Base-by-base conservation (phyloP, 257 asterid genomes). In the Plantago elongata region DNA sequence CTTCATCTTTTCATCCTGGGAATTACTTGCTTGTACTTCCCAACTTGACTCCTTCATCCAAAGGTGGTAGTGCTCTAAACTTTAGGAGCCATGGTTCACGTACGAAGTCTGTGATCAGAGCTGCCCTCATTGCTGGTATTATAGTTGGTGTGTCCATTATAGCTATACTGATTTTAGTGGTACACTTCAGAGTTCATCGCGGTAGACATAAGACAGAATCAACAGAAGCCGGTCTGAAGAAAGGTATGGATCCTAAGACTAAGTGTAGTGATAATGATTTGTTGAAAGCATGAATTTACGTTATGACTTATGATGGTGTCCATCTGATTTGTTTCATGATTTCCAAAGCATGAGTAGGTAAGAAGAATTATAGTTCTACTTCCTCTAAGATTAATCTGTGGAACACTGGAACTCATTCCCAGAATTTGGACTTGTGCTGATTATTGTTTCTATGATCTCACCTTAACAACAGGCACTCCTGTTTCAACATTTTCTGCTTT, bases 1-100 rank as follows among this genome's bases (percentile, higher is more conserved):
- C 76, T 67, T 86, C 95, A 9, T 78, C 97, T 0, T 89, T 89
- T 68, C 94, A 74, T 72, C 97, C 97, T 0, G 97, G 97, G 62
- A 89, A 89, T 61, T 34, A 77, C 75, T 66, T 82, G 71, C 95
- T 89, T 13, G 63, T 72, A 6, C 62, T 84, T 40, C 83, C 84
- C 46, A 69, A 74, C 5, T 75, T 64, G 67, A 70, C 72, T 9
- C 15, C 69, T 58, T 63, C 81, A 10, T 61, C 83, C 7, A 42
- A 69, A 50, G 75, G 76, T 42, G 80, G 75, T 44, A 74, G 67
- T 40, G 63, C 62, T 59, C 17, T 69, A 7, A 69, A 29, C 67
- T 45, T 65, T 51, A 71, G 55, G 63, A 68, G 72, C 54, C 87
- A 69, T 61, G 68, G 78, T 52, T 72, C 83, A 60, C 86, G 27